Evolutionary conservation across 352 stramenopile genomes (phyloP), one percentile per base, ranked within the genome.

Genomic region (Phytophthora cactorum): DNA sequence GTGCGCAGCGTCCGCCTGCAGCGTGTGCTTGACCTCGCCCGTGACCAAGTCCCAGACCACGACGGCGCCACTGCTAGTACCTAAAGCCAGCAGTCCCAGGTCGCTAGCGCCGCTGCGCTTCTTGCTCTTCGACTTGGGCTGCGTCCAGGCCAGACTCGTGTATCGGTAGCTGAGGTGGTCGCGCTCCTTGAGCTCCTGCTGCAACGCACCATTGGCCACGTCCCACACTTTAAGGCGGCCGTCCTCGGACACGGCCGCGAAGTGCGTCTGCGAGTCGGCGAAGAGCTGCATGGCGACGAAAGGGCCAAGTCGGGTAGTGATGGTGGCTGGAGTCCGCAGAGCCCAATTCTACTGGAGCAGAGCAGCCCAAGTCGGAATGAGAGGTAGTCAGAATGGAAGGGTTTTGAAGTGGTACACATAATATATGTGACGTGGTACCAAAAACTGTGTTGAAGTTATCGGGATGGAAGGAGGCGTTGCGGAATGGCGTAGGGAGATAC

Each of bases 131-230:
- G 11, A 47, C 31, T 66, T 70, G 17, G 22, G 17, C 59, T 83
- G 77, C 27, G 82, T 82, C 88, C 88, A 96, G 14, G 86, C 79
- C 29, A 90, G 67, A 61, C 77, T 78, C 45, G 86, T 96, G 75
- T 92, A 94, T 45, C 84, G 88, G 81, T 93, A 93, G 65, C 72
- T 92, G 39, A 94, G 74, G 70, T 96, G 86, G 65, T 96, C 86
- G 49, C 85, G 82, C 74, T 96, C 86, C 63, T 89, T 89, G 14
- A 94, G 74, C 57, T 96, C 88, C 68, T 88, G 81, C 52, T 88
- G 77, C 58, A 96, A 61, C 31, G 78, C 63, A 31, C 86, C 83
- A 3, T 81, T 85, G 46, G 66, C 77, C 67, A 91, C 77, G 64
- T 96, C 75, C 86, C 86, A 96, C 45, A 96, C 73, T 75, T 91